Evolutionary conservation across 2,329 filamentous ascomycete species (phyloP).

Genomic region (Metarhizium album): DNA sequence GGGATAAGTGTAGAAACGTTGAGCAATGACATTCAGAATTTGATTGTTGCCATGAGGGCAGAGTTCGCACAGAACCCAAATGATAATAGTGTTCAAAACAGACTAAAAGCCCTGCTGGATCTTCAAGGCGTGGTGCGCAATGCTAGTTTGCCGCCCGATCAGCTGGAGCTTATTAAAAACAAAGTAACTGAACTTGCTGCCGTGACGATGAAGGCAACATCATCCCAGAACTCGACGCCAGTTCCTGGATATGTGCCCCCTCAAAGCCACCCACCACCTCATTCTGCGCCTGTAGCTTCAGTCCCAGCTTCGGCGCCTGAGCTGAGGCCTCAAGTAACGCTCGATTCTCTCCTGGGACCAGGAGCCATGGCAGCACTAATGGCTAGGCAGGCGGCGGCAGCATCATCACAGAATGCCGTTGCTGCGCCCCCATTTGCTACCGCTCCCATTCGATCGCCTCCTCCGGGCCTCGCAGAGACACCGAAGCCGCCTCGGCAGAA

Average conservation of each 20-base stretch:
- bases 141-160: slow-evolving; percentile 67
- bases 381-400: slow-evolving; percentile 41
- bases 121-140: slow-evolving; percentile 64
- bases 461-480: slow-evolving; percentile 29
- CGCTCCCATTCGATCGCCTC: slow-evolving; percentile 39
- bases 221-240: slow-evolving; percentile 30
- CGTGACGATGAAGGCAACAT: slow-evolving; percentile 45
- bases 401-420: slow-evolving; percentile 36
- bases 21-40: slow-evolving; percentile 69
- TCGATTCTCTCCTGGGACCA: slow-evolving; percentile 49
- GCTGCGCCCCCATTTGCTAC: slow-evolving; percentile 25
- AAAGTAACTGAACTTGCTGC: slow-evolving; percentile 68
- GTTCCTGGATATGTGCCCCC: slow-evolving; percentile 26
- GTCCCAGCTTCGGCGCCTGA: slow-evolving; percentile 21
- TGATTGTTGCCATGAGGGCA: slow-evolving; percentile 62
- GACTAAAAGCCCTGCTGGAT: slow-evolving; percentile 75
- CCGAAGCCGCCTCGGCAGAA: slow-evolving; percentile 24
- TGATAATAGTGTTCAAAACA: slow-evolving; percentile 65
- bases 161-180: slow-evolving; percentile 73
- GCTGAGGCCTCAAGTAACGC: slow-evolving; percentile 29
- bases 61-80: slow-evolving; percentile 67
- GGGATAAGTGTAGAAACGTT: slow-evolving; percentile 60
- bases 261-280: slow-evolving; percentile 21
- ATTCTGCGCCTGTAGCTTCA: slow-evolving; percentile 24
- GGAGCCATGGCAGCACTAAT: slow-evolving; percentile 50